Evolutionary conservation across 345 rosid species (phyloP).

Genomic region (Microthlaspi erraticum): DNA sequence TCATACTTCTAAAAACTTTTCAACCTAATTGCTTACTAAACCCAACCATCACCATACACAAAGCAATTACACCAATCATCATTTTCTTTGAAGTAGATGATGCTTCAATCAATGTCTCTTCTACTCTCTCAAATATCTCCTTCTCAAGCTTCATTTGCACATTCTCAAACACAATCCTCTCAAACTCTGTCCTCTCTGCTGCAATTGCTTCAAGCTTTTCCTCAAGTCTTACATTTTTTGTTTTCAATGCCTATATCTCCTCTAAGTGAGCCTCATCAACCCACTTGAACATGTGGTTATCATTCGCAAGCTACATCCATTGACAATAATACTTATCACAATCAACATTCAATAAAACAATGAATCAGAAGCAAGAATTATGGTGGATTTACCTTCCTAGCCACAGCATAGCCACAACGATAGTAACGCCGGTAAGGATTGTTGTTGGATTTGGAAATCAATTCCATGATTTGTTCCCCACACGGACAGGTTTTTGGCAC

Average conservation of each 20-base stretch:
- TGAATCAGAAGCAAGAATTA: background rate
- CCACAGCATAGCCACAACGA: too few relatives aligned
- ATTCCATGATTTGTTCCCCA: too few relatives aligned
- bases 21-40: too few relatives aligned
- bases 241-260: background rate
- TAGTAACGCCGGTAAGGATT: too few relatives aligned
- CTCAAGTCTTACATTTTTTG: background rate
- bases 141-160: background rate
- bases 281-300: background rate
- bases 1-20: too few relatives aligned
- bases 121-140: background rate
- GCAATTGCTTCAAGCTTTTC: background rate
- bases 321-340: background rate
- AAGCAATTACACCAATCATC: background rate
- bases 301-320: background rate
- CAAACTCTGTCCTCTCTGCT: too few relatives aligned
- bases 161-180: background rate
- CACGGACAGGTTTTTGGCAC: too few relatives aligned
- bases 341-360: background rate
- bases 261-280: background rate
- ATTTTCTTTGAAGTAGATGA: background rate
- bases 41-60: background rate
- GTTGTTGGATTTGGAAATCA: too few relatives aligned
- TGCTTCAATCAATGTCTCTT: background rate
- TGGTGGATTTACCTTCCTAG: too few relatives aligned